phyloP scores from a whole-genome alignment of 2,329 filamentous ascomycete species.

The Colletotrichum sp. region DNA sequence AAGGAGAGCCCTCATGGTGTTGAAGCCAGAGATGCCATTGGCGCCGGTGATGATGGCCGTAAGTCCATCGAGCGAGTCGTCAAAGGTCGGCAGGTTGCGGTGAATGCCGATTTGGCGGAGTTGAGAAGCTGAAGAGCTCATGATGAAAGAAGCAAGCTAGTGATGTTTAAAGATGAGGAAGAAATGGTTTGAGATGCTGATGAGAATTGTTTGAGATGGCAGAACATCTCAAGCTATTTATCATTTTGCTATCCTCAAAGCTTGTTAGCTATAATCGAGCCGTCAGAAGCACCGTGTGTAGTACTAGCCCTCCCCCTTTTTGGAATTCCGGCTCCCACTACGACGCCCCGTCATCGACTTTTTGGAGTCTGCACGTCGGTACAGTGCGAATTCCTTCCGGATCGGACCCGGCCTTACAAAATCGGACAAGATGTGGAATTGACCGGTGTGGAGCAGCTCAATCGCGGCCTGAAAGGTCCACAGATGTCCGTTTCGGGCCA shows the following conservation, averaged over 20 bases:
- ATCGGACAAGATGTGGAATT: background rate
- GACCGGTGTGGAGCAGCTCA: background rate
- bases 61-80: background rate
- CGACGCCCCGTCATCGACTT: background rate
- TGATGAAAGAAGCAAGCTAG: background rate
- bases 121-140: background rate
- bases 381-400: background rate
- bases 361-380: background rate
- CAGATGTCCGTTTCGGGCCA: background rate
- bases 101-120: background rate
- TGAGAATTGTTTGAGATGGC: background rate
- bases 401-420: background rate
- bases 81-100: background rate
- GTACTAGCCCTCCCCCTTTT: background rate
- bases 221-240: background rate
- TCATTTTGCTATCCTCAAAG: background rate
- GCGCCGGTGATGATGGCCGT: constrained; percentile 2
- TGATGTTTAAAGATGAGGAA: rapidly evolving
- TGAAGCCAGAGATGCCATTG: constrained; percentile 8
- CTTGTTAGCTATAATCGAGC: background rate
- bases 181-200: background rate
- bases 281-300: background rate
- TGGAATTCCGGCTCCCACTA: background rate
- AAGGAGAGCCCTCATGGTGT: background rate
- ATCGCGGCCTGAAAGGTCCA: background rate